Base-by-base conservation (phyloP, 2,329 filamentous ascomycete genomes). In the Colletotrichum tofieldiae region DNA sequence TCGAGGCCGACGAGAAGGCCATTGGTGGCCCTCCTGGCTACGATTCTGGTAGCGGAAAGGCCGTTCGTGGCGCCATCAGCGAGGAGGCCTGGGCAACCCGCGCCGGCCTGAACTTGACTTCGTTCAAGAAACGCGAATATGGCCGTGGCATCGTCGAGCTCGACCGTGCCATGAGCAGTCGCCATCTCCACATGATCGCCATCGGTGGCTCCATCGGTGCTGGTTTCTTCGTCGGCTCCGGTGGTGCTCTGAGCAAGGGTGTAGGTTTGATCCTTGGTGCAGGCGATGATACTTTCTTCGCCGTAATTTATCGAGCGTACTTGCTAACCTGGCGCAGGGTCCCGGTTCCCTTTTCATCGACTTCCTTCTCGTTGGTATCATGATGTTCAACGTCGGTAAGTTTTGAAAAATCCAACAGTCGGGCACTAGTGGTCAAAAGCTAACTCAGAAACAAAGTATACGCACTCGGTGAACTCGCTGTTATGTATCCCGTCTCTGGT, bases 161-260 rank as follows among this genome's bases (percentile, higher is more conserved):
- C 61, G 83, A 86, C 75, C 82, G 82, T 52, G 77, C 82, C 76
- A 87, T 91, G 83, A 87, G 88, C 83, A 82, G 83, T 47, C 86
- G 89, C 73, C 89, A 91, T 78, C 80, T 91, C 75, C 87, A 91
- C 81, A 90, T 90, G 88, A 90, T 90, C 79, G 87, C 88, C 76
- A 89, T 90, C 68, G 88, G 88, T 77, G 89, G 88, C 65, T 89
- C 88, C 23, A 91, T 91, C 65, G 89, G 89, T 79, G 89, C 89
- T 77, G 89, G 89, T 82, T 89, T 91, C 83, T 91, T 90, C 79
- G 89, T 90, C 77, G 88, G 89, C 76, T 89, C 88, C 45, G 89
- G 89, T 75, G 78, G 81, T 75, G 88, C 89, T 56, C 81, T 90
- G 32, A 77, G 77, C 73, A 84, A 81, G 68, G 89, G 88, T 81